Base-by-base conservation (phyloP, 176 grass and related monocot genomes). In the Hyparrhenia diplandra region DNA sequence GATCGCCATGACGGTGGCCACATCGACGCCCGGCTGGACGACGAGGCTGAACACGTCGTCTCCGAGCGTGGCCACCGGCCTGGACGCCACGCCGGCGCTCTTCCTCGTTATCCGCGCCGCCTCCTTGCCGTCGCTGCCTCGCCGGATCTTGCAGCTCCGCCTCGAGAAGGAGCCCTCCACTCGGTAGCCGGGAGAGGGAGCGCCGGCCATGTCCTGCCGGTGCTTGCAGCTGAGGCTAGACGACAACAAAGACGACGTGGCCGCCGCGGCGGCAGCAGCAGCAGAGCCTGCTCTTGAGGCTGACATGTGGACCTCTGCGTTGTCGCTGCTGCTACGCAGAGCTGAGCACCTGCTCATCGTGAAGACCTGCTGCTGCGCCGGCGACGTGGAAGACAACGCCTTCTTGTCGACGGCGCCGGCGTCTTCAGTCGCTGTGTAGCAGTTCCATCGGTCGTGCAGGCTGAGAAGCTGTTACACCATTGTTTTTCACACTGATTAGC, bases 11-110 rank as follows among this genome's bases (percentile, higher is more conserved):
- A 95, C 32, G 16, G 87, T 84, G 5, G 84, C 61, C 30, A 41
- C 84, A 13, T 98, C 92, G 10, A 88, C 76, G 47, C 79, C 84
- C 2, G 90, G 88, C 34, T 80, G 79, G 65, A 98, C 80, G 18
- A 86, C 72, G 45, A 99, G 86, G 86, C 61, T 99, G 91, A 99
- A 99, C 64, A 99, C 96, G 45, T 99, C 96, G 71, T 95, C 80
- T 0, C 88, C 85, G 71, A 99, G 89, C 18, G 84, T 73, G 10
- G 84, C 43, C 67, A 82, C 85, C 3, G 89, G 85, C 8, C 63
- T 72, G 5, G 77, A 42, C 6, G 57, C n/a, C 16, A 32, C 87
- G 1, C 69, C 81, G 4, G 80, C 70, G 41, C 45, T 86, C 80
- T 94, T 94, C 71, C 64, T 81, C 0, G 51, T 49, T 58, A 99